Evolutionary conservation across 2,329 filamentous ascomycete genomes (phyloP), one percentile per base, ranked within the genome.

Genomic region (Aureobasidium vineae): DNA sequence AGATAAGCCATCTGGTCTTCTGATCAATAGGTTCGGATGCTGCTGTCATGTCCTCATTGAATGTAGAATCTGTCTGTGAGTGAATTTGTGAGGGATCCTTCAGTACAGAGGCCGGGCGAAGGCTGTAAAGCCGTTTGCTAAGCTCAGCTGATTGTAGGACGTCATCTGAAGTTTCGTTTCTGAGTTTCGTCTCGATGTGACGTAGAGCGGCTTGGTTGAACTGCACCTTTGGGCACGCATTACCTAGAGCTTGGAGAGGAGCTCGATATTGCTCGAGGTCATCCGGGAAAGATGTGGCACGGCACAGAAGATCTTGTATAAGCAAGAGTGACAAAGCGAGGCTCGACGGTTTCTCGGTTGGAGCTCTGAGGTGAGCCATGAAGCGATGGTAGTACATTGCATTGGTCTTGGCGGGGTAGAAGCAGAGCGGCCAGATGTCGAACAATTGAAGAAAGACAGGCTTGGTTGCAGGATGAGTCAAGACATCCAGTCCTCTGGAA

Each of bases 251-350:
- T n/a, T 33, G 31, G 13, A 45, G 45, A n/a, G 21, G 33, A 15
- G 31, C 15, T 38, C 59, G 45, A 33, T 63, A 41, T 41, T 50
- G 33, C 33, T 63, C 59, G n/a, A 63, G 33, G 33, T 41, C 36
- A 1, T 26, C 2, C 8, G 59, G 59, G 15, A 63, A 52, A 38
- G 45, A 40, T 1, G 28, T 45, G 21, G 45, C 59, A 26, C 45
- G 45, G 15, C 59, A 52, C 45, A 63, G 23, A 15, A 63, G n/a
- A 41, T 63, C 59, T n/a, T 63, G 59, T 7, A 28, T 33, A 16
- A 63, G 59, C 45, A 63, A 41, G n/a, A 63, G 21, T 7, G 59
- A 50, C 31, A 41, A 10, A 36, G 6, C 13, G n/a, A 63, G 16
- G 38, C 21, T 21, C 23, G 59, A 28, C 11, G 45, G 45, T 26